Evolutionary conservation across 306 rosid genomes (phyloP).

Genomic region (Malus asiatica): DNA sequence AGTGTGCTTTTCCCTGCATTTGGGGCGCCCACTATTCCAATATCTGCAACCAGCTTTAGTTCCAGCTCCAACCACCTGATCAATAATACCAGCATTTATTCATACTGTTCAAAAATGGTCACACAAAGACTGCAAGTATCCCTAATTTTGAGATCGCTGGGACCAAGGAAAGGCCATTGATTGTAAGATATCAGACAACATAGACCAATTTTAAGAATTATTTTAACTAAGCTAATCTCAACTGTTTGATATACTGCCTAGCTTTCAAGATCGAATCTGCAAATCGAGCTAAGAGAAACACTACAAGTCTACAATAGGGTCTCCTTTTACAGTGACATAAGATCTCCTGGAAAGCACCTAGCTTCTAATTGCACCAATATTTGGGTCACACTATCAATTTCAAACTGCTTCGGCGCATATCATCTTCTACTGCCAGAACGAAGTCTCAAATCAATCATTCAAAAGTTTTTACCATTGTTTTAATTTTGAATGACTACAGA

Average conservation of each 20-base stretch:
- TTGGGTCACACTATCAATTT: background rate
- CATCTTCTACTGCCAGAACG: background rate
- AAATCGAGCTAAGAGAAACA: background rate
- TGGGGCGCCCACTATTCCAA: slow-evolving; percentile 95
- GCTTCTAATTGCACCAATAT: background rate
- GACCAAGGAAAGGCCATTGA: slow-evolving; percentile 2
- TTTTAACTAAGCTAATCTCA: background rate
- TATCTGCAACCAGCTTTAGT: slow-evolving; percentile 93
- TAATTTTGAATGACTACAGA: background rate
- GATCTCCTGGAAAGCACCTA: background rate
- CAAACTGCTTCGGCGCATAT: background rate
- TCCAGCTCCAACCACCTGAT: slow-evolving; percentile 97
- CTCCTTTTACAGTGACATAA: background rate
- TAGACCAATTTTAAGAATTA: background rate
- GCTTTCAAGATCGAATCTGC: background rate
- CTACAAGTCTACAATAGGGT: background rate
- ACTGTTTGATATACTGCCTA: background rate
- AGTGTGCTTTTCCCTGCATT: slow-evolving; percentile 98
- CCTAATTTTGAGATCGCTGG: background rate
- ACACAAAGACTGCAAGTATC: background rate
- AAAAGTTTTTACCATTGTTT: background rate
- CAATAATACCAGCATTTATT: slow-evolving; percentile 20
- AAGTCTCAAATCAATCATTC: slow-evolving; percentile 1
- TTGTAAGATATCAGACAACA: background rate
- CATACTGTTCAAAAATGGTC: slow-evolving; percentile 3